Evolutionary conservation across 2,329 filamentous ascomycete species (phyloP), one percentile per base, ranked within the genome.

Genomic region (Fusarium multiceps): DNA sequence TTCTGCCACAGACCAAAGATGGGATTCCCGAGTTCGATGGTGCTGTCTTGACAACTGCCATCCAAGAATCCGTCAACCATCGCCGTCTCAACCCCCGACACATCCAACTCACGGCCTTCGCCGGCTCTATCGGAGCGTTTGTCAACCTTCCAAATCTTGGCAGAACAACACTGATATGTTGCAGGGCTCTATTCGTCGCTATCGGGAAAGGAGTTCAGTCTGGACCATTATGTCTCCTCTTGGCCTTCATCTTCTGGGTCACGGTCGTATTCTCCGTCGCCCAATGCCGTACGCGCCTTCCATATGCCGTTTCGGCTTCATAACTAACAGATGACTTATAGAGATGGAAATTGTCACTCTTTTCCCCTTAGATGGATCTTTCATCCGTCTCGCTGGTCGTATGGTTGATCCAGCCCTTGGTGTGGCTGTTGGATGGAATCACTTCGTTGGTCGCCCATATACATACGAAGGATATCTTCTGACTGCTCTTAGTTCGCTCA

Each of bases 341-440:
- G 40, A 55, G 14, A 47, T 43, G 27, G 30, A 55, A 11, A 37
- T 47, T 1, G 53, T 37, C 16, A 55, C 53, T 12, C 53, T 47
- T 1, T 55, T 37, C 21, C 53, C 41, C 4, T 10, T 55, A 2
- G 53, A 55, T 21, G 53, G 53, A 34, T 34, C 41, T 0, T 55
- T 47, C 27, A 47, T 47, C 7, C 51, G 41, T 18, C 21, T 46
- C 8, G 51, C 51, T 0, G 28, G 51, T 34, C 51, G 41, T 32
- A 55, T 55, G 51, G 51, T 46, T 6, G 51, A 55, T 23, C 41
- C 51, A 14, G 40, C 51, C 4, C 28, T 55, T 3, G 51, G 41
- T 2, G 51, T 55, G 6, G 16, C 37, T 14, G 21, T 55, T 55
- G 41, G 51, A 5, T 46, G 51, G 51, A 55, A 55, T 11, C 51